Evolutionary conservation across 2,329 filamentous ascomycete genomes (phyloP), one percentile per base, ranked within the genome.

Genomic region (Aspergillus hortae): DNA sequence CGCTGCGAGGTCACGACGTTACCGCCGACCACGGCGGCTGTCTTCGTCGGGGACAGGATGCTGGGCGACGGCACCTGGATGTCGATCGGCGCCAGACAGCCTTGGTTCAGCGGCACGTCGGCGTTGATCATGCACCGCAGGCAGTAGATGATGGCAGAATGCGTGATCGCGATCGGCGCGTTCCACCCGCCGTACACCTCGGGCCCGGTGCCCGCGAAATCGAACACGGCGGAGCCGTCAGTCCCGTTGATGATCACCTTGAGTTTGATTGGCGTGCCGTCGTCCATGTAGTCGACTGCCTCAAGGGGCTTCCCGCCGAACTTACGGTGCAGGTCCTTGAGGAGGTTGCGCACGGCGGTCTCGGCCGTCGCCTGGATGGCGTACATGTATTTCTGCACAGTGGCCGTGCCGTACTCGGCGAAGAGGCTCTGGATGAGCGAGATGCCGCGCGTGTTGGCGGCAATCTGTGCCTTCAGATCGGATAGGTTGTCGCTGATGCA

Each of bases 101-200:
- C 90, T 71, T 95, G 90, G 73, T 95, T 95, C 4, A 95, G 80
- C 0, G 90, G 90, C 12, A 95, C 92, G 60, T 92, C 88, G 58
- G 89, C 83, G 35, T 82, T 85, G 61, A 95, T 90, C 52, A 95
- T 79, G 62, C 86, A 89, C 43, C 90, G 84, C 11, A 95, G 78
- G 61, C 87, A 90, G 77, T 95, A 95, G 65, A 94, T 92, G 64
- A 94, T 92, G 46, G 89, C 89, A 33, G 83, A 88, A 72, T 89
- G 90, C 0, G 88, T 92, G 44, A 94, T 88, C 3, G 89, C 89
- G 69, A 90, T 82, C 0, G 89, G 89, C 0, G 89, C 89, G 63
- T 94, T 94, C 69, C 86, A 86, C 61, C 91, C 92, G 41, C 79
- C 88, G 61, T 90, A 90, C 1, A 90, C 87, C 69, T 94, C 88